Conservation (phyloP, 495 filamentous ascomycete genomes). For the Lindgomyces ingoldianus region DNA sequence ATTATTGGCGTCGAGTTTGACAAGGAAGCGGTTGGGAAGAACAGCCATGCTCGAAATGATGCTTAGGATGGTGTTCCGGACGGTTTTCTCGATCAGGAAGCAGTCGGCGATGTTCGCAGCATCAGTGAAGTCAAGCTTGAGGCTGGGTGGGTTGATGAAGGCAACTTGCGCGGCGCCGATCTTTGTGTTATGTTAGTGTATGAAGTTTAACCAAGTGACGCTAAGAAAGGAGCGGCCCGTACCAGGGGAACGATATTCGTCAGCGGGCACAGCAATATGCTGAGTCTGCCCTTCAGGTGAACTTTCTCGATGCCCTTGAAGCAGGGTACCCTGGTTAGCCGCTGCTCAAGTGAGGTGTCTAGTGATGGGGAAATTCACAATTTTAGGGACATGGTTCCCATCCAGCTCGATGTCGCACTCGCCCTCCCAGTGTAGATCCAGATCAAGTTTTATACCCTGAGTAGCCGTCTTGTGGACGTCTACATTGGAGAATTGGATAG, state of each 20-base stretch:
- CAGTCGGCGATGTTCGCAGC: constrained; percentile 48
- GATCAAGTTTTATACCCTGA: constrained; percentile 49
- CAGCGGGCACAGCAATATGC: constrained; percentile 46
- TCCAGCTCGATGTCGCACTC: constrained; percentile 49
- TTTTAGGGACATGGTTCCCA: constrained; percentile 45
- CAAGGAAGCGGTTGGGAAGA: constrained; percentile 50
- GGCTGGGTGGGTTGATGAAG: constrained; percentile 49
- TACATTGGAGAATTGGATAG: constrained; percentile 45
- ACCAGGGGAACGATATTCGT: constrained; percentile 49
- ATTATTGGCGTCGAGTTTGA: constrained; percentile 48
- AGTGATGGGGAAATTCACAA: constrained; percentile 34
- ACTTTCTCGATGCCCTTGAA: constrained; percentile 48
- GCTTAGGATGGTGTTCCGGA: constrained; percentile 44
- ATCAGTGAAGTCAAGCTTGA: constrained; percentile 49
- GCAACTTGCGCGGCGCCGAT: constrained; percentile 50
- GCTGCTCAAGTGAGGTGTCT: not conserved
- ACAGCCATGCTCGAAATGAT: constrained; percentile 48
- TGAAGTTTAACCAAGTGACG: not conserved
- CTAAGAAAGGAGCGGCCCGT: not conserved
- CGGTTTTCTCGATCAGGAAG: constrained; percentile 40
- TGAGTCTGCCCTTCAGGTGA: constrained; percentile 48
- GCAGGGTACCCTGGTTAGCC: not conserved
- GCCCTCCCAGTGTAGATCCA: constrained; percentile 49
- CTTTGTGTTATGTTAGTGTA: constrained; percentile 29
- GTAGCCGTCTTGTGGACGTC: constrained; percentile 46